Percentiles rank a stretch among this genome's conserved stretches.
Conservation (phyloP, 352 stramenopile genomes). For the Pythium rhizo-oryzae region DNA sequence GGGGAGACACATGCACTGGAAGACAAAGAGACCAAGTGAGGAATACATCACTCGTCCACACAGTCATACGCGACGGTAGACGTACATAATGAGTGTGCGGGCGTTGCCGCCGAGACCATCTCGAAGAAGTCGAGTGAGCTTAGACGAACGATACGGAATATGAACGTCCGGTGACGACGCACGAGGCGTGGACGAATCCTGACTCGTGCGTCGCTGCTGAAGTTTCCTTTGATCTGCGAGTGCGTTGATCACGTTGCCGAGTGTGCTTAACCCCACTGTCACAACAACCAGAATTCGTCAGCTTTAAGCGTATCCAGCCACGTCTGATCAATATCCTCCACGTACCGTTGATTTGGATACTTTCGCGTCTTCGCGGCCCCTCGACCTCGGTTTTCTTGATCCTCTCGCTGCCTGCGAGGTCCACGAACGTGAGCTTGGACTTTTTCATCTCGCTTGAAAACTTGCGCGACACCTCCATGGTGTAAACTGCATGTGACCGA, state of each 20-base stretch:
- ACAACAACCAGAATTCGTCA: neutral
- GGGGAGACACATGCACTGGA: constrained; percentile 72
- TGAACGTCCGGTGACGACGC: constrained; percentile 25
- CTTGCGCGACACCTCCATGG: constrained; percentile 48
- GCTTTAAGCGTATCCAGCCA: neutral
- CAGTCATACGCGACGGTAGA: neutral
- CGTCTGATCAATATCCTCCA: neutral
- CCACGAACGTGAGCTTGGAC: constrained; percentile 65
- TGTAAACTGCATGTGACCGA: constrained; percentile 66
- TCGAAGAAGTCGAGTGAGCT: constrained; percentile 56
- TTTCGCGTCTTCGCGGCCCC: constrained; percentile 47
- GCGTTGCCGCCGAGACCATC: constrained; percentile 61
- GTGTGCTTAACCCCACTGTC: constrained; percentile 46
- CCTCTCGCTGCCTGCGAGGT: constrained; percentile 59
- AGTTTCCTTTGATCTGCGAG: constrained; percentile 43
- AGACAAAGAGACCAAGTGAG: neutral
- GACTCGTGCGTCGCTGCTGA: constrained; percentile 32
- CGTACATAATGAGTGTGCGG: constrained; percentile 63
- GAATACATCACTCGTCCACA: neutral
- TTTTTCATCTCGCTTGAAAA: constrained; percentile 48
- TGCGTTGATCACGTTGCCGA: constrained; percentile 63
- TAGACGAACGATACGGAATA: constrained; percentile 55
- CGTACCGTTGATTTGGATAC: constrained; percentile 66
- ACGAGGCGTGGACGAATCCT: constrained; percentile 7
- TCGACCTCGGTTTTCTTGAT: constrained; percentile 63